Conservation (phyloP, 1,139 yeast genomes). For the Suhomyces wounanorum region DNA sequence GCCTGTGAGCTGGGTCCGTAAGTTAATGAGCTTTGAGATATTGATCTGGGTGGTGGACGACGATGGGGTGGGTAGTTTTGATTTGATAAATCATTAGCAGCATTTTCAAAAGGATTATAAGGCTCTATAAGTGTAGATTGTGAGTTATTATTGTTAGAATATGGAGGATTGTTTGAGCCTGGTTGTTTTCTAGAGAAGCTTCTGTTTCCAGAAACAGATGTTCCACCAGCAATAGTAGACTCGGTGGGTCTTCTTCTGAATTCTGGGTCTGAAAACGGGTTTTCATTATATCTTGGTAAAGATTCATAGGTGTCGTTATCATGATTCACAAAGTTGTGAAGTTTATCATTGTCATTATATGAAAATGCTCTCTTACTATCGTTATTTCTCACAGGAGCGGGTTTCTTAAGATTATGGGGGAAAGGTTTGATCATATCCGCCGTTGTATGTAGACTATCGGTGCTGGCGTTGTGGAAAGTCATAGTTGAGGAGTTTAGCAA, state of each 20-base stretch:
- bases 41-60: constrained; percentile 4
- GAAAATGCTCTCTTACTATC: constrained; percentile 2
- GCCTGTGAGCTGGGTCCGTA: not conserved
- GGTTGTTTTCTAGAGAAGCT: constrained; percentile 2
- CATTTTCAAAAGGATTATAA: constrained; percentile 1
- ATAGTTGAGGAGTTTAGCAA: constrained; percentile 21
- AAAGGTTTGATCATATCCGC: constrained; percentile 8
- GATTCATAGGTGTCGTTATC: constrained; percentile 7
- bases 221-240: constrained; percentile 1
- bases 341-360: constrained; percentile 15
- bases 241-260: constrained; percentile 1
- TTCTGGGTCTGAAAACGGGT: constrained; percentile 8
- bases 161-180: not conserved
- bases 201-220: not conserved
- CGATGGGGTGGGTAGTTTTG: not conserved
- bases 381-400: constrained; percentile 7
- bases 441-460: constrained; percentile 2
- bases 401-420: constrained; percentile 11
- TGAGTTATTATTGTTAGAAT: not conserved
- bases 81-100: not conserved
- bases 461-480: constrained; percentile 6
- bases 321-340: constrained; percentile 8
- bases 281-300: constrained; percentile 1
- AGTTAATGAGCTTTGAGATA: constrained; percentile 6
- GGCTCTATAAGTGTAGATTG: constrained; percentile 3